These are phyloP conservation scores for Aspergillus egyptiacus DNA, from an alignment of 495 filamentous ascomycete genomes.

Conservation along the genomic window DNA sequence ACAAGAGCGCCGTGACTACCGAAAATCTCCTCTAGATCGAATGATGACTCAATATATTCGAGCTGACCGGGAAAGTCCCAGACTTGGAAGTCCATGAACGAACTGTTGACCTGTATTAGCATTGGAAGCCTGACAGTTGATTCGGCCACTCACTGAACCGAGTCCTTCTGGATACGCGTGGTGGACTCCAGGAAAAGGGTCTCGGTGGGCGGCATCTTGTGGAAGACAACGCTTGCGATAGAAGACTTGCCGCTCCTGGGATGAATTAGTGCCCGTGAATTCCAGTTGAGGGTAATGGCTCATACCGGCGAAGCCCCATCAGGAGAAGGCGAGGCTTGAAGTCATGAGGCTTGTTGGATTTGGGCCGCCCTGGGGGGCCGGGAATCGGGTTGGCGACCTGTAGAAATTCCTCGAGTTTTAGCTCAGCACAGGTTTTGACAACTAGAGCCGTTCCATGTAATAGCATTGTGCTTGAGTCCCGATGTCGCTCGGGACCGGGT, in stretches of 20 bases:
- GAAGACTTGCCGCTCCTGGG: constrained; percentile 92
- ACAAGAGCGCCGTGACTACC: constrained; percentile 88
- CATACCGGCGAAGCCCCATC: constrained; percentile 92
- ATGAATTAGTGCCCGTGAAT: constrained; percentile 1
- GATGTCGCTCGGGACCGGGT: constrained; percentile 13
- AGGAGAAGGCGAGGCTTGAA: constrained; percentile 81
- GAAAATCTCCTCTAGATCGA: constrained; percentile 90
- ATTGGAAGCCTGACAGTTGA: background rate
- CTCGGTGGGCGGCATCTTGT: constrained; percentile 92
- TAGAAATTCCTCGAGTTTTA: constrained; percentile 33
- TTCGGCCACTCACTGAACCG: constrained; percentile 76
- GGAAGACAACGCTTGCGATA: constrained; percentile 94
- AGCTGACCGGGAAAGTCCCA: constrained; percentile 96
- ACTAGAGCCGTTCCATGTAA: constrained; percentile 16
- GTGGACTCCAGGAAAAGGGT: constrained; percentile 94
- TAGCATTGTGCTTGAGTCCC: constrained; percentile 13
- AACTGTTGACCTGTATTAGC: constrained; percentile 44
- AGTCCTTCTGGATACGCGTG: constrained; percentile 84
- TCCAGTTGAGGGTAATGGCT: background rate
- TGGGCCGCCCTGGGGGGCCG: constrained; percentile 24
- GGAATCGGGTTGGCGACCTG: constrained; percentile 31
- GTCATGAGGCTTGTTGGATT: constrained; percentile 34
- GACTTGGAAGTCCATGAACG: constrained; percentile 98
- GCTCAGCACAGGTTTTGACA: constrained; percentile 28
- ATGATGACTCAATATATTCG: constrained; percentile 75